phyloP scores from a whole-genome alignment of 2,329 filamentous ascomycete genomes.

The Talaromyces atroroseus region DNA sequence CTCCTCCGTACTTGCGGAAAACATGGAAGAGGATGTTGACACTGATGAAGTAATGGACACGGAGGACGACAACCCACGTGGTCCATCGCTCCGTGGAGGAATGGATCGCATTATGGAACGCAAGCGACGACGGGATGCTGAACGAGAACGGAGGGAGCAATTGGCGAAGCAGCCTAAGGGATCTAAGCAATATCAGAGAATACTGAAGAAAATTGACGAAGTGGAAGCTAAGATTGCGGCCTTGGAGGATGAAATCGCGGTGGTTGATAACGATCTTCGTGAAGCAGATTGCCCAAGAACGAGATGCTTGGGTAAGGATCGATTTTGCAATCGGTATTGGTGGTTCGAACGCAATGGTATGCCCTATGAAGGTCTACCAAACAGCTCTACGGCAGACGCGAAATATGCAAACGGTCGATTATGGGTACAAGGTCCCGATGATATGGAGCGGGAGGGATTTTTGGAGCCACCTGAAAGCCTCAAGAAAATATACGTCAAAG shows the following conservation, averaged over 20 bases:
- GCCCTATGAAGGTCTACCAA: constrained; percentile 84
- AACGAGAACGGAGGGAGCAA: constrained; percentile 62
- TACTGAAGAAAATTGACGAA: constrained; percentile 83
- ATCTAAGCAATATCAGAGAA: constrained; percentile 80
- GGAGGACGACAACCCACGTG: constrained; percentile 61
- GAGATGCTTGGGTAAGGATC: constrained; percentile 82
- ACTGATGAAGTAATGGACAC: constrained; percentile 58
- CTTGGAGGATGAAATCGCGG: constrained; percentile 77
- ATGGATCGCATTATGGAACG: constrained; percentile 66
- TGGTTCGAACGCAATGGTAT: constrained; percentile 99
- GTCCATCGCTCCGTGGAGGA: constrained; percentile 56
- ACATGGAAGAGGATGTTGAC: constrained; percentile 11
- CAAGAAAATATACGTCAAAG: constrained; percentile 67
- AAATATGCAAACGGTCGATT: constrained; percentile 90
- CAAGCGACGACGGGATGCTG: constrained; percentile 69
- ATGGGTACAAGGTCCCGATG: constrained; percentile 93
- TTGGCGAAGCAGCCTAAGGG: constrained; percentile 67
- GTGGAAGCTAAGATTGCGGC: constrained; percentile 73
- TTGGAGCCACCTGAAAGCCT: constrained; percentile 69
- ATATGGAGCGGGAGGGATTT: constrained; percentile 78
- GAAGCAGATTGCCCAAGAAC: constrained; percentile 92
- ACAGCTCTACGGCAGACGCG: constrained; percentile 79
- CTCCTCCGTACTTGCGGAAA: constrained; percentile 2
- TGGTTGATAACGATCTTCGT: constrained; percentile 84
- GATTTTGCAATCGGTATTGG: constrained; percentile 98